Base-by-base conservation (phyloP, 2,329 filamentous ascomycete genomes). In the Botrytis fabae region DNA sequence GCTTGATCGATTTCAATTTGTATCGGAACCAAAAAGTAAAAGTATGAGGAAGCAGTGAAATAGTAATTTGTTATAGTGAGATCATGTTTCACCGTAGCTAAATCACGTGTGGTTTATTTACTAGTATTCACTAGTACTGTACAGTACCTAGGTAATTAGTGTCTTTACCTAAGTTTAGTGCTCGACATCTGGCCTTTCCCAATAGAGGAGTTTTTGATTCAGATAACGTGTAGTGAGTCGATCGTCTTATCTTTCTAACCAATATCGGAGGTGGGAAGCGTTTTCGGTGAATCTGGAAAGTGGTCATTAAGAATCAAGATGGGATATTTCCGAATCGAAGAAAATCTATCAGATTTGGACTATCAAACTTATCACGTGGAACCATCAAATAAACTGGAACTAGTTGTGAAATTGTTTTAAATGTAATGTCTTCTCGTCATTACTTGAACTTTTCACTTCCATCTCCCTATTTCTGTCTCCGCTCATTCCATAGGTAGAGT, bases 381-480 rank as follows among this genome's bases (percentile, higher is more conserved):
- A 6, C 4, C 14, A 18, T 14, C 6, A 18, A 28, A 28, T 57
- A 4, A 28, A 1, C 48, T 5, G 14, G 14, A 28, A 28, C n/a
- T 28, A 54, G 0, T 18, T 28, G 12, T 28, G 8, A 16, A 9
- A 0, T 2, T 57, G 1, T 8, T 28, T 28, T 18, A 2, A 6
- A 28, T 28, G 6, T 5, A 9, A 46, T 18, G 14, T 46, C 20
- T 22, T 46, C 14, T 22, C 28, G n/a, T 57, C 14, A 18, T 18
- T 57, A 57, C 3, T 28, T 28, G n/a, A 14, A 28, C n/a, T 28
- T 18, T 25, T 18, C 5, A 16, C 16, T 28, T 14, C 5, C 51
- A 28, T 57, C 25, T 57, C 14, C 14, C n/a, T 18, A 18, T 54
- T 28, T 9, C 16, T 28, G 51, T 3, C n/a, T 54, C 2, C 25